phyloP scores from a whole-genome alignment of 805 yeast genomes.

The Candida vartiovaarae region DNA sequence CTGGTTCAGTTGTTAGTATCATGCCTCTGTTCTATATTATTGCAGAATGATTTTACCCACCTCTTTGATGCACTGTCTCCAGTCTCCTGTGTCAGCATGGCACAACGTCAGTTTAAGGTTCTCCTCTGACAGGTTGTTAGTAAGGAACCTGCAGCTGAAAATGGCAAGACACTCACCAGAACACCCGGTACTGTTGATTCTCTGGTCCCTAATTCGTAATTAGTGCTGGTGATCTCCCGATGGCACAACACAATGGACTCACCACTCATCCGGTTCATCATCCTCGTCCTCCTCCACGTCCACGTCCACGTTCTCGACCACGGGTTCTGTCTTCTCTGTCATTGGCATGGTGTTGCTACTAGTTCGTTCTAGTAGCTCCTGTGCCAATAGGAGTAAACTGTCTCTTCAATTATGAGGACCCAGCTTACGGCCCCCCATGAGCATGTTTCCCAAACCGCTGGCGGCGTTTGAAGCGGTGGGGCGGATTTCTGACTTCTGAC shows the following conservation, averaged over 20 bases:
- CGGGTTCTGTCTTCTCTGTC: too few species aligned
- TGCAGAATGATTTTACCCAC: conserved; percentile 29
- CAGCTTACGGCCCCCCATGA: too few species aligned
- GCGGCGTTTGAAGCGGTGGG: too few species aligned
- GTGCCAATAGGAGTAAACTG: too few species aligned
- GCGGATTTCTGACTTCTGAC: too few species aligned
- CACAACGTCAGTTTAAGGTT: conserved; percentile 66
- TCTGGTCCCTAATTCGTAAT: conserved; percentile 44
- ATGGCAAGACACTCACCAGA: conserved; percentile 31
- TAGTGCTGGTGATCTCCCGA: neutral
- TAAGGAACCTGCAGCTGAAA: neutral
- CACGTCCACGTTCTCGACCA: too few species aligned
- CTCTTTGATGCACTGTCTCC: conserved; percentile 68
- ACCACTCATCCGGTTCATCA: conserved; percentile 69
- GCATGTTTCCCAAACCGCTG: too few species aligned
- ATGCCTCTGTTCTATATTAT: neutral
- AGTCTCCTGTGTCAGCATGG: conserved; percentile 75
- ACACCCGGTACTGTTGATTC: conserved; percentile 75
- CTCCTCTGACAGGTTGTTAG: conserved; percentile 36
- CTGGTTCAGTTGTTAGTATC: conserved; percentile 16
- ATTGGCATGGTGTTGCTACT: too few species aligned
- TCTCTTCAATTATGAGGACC: too few species aligned
- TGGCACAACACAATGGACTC: conserved; percentile 9
- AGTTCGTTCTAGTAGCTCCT: too few species aligned
- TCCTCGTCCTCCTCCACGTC: conserved; percentile 29